These are phyloP conservation scores for Cladosporium velox DNA, from an alignment of 2,329 filamentous ascomycete species.

Conservation along the genomic window DNA sequence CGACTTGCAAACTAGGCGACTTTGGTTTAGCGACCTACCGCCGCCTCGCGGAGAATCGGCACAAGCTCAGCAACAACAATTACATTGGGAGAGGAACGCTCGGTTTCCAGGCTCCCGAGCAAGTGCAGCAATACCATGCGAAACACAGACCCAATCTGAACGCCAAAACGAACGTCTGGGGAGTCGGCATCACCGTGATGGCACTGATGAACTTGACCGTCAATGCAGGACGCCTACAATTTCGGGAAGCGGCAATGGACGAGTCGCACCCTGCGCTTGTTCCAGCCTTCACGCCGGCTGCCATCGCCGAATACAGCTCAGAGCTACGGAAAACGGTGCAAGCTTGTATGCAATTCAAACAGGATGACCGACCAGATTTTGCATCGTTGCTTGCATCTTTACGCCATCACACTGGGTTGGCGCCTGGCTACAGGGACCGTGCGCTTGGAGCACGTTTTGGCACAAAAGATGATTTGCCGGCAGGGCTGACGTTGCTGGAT, in stretches of 20 bases:
- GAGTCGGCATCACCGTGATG: constrained; percentile 24
- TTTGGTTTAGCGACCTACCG: constrained; percentile 15
- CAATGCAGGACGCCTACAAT: background rate
- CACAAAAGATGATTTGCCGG: background rate
- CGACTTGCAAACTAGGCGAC: constrained; percentile 14
- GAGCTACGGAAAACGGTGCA: background rate
- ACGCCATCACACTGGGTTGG: background rate
- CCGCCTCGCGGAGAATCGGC: background rate
- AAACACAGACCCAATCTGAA: background rate
- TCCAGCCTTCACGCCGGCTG: background rate
- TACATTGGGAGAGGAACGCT: background rate
- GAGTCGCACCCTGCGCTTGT: background rate
- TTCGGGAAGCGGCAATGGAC: background rate
- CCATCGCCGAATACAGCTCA: background rate
- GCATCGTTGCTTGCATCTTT: background rate
- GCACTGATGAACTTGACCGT: constrained; percentile 8
- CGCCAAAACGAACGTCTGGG: constrained; percentile 24
- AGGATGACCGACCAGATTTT: background rate
- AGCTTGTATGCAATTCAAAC: background rate
- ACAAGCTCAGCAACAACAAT: background rate
- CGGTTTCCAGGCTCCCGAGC: background rate
- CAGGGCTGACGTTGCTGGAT: background rate
- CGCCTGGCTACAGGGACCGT: background rate
- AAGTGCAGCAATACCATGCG: background rate
- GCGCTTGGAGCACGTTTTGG: background rate